Percentiles rank a stretch among this genome's conserved stretches.
Conservation (phyloP, 805 yeast genomes). For the Yarrowia osloensis region DNA sequence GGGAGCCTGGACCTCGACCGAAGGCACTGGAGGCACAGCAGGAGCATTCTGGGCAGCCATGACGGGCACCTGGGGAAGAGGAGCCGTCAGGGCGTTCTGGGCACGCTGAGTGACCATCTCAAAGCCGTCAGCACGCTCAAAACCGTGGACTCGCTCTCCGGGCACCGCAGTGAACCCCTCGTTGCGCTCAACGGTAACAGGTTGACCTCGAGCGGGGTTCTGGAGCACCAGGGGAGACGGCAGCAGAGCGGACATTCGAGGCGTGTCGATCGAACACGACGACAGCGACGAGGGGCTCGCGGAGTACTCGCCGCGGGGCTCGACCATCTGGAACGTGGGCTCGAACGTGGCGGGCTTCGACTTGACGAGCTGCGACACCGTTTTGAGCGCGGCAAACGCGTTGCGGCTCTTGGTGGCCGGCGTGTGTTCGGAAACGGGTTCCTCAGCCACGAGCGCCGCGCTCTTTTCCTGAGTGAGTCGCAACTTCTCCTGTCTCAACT, state of each 20-base stretch:
- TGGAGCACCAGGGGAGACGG: conserved; percentile 18
- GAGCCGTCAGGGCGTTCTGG: background rate
- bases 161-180: background rate
- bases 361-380: conserved; percentile 20
- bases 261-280: conserved; percentile 5
- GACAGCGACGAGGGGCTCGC: background rate
- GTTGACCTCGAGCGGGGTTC: conserved; percentile 7
- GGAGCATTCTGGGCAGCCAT: background rate
- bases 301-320: background rate
- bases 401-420: background rate
- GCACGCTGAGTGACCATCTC: background rate
- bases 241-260: conserved; percentile 14
- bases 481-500: background rate
- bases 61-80: background rate
- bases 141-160: background rate
- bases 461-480: no score
- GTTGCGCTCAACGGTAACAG: background rate
- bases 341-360: conserved; percentile 1
- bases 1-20: conserved; percentile 4
- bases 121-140: conserved; percentile 19
- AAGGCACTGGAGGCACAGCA: background rate
- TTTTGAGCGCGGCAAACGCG: conserved; percentile 12
- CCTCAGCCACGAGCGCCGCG: background rate
- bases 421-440: background rate
- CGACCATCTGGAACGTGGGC: conserved; percentile 28